Evolutionary conservation across 2,329 filamentous ascomycete genomes (phyloP).

Genomic region (Didymellaceae sp.): DNA sequence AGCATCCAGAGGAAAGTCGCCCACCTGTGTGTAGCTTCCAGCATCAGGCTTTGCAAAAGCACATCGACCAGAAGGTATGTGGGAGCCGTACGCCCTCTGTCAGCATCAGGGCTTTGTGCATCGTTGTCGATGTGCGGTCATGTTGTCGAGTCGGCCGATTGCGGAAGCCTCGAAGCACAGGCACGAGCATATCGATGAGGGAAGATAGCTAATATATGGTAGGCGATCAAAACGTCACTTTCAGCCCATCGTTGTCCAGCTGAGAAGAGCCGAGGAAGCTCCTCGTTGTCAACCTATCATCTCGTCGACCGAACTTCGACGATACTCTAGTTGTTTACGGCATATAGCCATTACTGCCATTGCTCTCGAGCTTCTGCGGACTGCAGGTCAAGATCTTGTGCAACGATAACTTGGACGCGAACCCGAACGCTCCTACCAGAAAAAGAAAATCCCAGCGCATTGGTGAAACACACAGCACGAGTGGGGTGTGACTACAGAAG

Average conservation of each 20-base stretch:
- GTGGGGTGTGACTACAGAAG: conserved; percentile 35
- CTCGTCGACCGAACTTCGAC: conserved; percentile 13
- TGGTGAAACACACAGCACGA: conserved; percentile 15
- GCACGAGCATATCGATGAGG: conserved; percentile 20
- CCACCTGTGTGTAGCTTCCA: conserved; percentile 18
- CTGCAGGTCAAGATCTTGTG: conserved; percentile 15
- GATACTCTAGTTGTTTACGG: not conserved
- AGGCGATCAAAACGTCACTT: conserved; percentile 11
- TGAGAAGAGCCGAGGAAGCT: conserved; percentile 23
- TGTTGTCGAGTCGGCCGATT: conserved; percentile 13
- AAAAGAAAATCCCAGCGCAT: conserved; percentile 9
- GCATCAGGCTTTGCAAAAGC: not conserved
- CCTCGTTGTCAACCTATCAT: conserved; percentile 18
- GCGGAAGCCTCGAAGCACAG: not conserved
- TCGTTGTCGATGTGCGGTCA: conserved; percentile 4
- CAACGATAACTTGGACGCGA: conserved; percentile 11
- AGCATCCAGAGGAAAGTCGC: conserved; percentile 20
- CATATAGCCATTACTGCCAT: conserved; percentile 1
- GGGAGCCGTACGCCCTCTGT: not conserved
- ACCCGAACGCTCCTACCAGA: conserved; percentile 2
- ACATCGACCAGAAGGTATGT: conserved; percentile 28
- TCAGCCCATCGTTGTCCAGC: conserved; percentile 18
- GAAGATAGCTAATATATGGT: conserved; percentile 43
- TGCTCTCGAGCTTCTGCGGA: not conserved
- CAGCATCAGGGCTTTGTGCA: not conserved